Base-by-base conservation (phyloP, 805 yeast species). In the Yamadazyma ubonensis region DNA sequence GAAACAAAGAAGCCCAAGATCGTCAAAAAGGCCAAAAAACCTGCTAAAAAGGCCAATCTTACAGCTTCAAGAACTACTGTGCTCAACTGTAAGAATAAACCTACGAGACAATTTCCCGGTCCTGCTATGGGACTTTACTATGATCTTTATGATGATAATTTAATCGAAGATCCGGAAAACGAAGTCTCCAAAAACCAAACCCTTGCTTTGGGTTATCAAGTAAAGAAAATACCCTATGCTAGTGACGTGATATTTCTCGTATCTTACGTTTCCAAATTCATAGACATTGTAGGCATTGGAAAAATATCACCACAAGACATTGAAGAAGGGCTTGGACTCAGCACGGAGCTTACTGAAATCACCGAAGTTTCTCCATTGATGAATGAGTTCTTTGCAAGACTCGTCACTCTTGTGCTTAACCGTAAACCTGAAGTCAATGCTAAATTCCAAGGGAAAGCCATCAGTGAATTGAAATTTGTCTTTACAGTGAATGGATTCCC, bases 121-220 rank as follows among this genome's bases (percentile, higher is more conserved):
- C 73, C 75, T 1, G 48, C 68, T 32, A 51, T 68, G 3, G 58
- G 63, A 0, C 46, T 69, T 20, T 47, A 53, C 35, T 67, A 61
- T 42, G 65, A 61, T 31, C 46, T 59, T 8, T 68, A 69, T 40
- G 73, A 69, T 41, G 71, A 65, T 11, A 64, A 62, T 46, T 34
- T 58, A 8, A 39, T 65, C 29, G 38, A 40, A 5, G 48, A 50
- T 5, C 29, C 50, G 5, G 46, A 45, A 16, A 33, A 47, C 22
- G 26, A 36, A 8, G 26, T 25, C 3, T 51, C 54, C 2, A 29
- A 26, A 2, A 27, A 47, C 2, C 65, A 65, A 36, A 39, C 39
- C 14, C 33, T 69, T 12, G 72, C 72, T 0, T 50, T 67, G 6
- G 73, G 73, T 1, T 67, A 44, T 36, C 45, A 52, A 3, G 51